Percentiles rank a stretch among this genome's conserved stretches.
Conservation (phyloP, 2,329 filamentous ascomycete species). For the Pochonia chlamydosporia region DNA sequence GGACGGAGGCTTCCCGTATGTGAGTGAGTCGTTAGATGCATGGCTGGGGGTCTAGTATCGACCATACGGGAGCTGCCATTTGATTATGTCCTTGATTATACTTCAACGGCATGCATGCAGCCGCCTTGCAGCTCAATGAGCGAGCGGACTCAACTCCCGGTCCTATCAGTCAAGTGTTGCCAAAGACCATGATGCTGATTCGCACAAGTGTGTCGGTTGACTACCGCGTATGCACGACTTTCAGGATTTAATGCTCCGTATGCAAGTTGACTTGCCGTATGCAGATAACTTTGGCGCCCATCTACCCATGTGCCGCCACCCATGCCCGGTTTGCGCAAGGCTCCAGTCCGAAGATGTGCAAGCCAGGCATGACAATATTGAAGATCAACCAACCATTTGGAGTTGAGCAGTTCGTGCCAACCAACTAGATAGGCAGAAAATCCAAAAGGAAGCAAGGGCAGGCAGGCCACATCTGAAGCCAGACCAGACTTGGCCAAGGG, state of each 20-base stretch:
- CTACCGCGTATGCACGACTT: not conserved
- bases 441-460: not conserved
- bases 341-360: no score
- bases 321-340: conserved; percentile 1
- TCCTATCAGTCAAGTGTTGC: no score
- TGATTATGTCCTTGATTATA: no score
- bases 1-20: not conserved
- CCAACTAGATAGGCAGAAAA: no score
- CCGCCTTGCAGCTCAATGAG: not conserved
- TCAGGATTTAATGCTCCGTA: conserved; percentile 4
- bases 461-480: not conserved
- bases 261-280: conserved; percentile 1
- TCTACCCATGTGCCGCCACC: conserved; percentile 7
- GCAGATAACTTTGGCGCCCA: conserved; percentile 3
- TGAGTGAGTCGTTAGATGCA: not conserved
- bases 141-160: not conserved
- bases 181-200: no score
- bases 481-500: not conserved
- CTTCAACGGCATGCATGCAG: not conserved
- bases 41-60: not conserved
- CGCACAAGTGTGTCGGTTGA: not conserved
- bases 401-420: no score
- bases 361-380: no score
- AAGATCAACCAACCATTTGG: no score
- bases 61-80: no score